Conservation (phyloP, 495 filamentous ascomycete genomes). For the Neurospora cerealis region DNA sequence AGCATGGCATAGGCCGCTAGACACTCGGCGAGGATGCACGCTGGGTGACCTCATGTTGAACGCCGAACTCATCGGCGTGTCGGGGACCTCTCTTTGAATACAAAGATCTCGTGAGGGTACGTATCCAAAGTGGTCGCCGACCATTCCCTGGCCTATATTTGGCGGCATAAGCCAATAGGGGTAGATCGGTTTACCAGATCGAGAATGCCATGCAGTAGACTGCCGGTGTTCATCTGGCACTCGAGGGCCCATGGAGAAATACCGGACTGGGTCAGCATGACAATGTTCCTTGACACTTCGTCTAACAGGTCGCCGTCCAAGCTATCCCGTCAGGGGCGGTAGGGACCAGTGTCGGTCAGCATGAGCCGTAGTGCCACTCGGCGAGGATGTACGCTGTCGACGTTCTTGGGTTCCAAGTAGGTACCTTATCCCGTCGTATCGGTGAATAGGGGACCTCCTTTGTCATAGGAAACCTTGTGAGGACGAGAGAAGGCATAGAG, state of each 20-base stretch:
- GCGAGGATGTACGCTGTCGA: neutral
- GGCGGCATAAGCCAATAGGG: neutral
- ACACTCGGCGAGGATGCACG: neutral
- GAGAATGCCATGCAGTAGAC: neutral
- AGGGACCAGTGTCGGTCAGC: neutral
- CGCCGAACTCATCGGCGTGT: neutral
- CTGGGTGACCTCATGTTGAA: neutral
- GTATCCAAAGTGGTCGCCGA: neutral
- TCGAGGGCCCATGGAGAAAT: neutral
- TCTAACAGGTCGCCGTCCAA: neutral
- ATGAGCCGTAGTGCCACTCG: neutral
- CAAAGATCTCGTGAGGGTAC: neutral
- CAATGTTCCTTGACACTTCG: neutral
- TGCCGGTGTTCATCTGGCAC: neutral
- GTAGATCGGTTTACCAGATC: too few species aligned
- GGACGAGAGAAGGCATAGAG: neutral
- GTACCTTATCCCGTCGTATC: neutral
- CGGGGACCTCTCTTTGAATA: neutral
- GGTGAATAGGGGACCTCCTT: neutral
- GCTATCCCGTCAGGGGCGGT: neutral
- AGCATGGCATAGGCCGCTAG: neutral
- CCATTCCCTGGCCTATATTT: neutral
- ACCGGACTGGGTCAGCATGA: neutral
- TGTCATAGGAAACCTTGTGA: neutral
- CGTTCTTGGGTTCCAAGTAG: neutral